Evolutionary conservation across 805 yeast genomes (phyloP).

Genomic region (Candida silvicultrix): DNA sequence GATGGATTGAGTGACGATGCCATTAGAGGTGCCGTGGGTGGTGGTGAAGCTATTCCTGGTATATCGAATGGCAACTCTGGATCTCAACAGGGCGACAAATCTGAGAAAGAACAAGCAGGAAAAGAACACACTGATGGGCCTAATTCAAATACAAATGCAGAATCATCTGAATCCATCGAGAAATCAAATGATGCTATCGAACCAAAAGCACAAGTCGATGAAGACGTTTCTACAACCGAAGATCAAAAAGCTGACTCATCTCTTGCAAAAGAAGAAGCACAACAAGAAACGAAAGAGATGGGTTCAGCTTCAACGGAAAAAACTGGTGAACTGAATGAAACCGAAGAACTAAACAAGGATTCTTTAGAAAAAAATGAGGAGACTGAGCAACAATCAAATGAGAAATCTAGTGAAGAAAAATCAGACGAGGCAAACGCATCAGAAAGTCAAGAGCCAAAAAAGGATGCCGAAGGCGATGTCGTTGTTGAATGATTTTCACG

Average conservation of each 20-base stretch:
- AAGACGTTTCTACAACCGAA: not conserved
- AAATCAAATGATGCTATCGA: too few relatives aligned
- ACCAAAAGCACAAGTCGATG: not conserved
- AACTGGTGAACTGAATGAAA: too few relatives aligned
- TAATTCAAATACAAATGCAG: not conserved
- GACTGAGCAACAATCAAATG: too few relatives aligned
- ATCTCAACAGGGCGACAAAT: slow-evolving; percentile 13
- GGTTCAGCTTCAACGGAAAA: too few relatives aligned
- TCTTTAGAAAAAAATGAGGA: too few relatives aligned
- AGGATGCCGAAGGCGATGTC: slow-evolving; percentile 19
- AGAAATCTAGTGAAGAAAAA: not conserved
- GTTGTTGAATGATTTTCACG: slow-evolving; percentile 1
- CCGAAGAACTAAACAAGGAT: too few relatives aligned
- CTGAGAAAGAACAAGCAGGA: too few relatives aligned
- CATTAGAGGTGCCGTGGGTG: slow-evolving; percentile 50
- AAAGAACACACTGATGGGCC: not conserved
- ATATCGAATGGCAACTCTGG: slow-evolving; percentile 21
- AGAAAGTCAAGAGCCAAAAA: not conserved
- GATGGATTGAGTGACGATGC: slow-evolving; percentile 37
- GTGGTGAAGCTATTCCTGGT: slow-evolving; percentile 39
- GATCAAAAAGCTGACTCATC: not conserved
- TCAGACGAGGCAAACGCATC: not conserved
- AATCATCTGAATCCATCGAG: not conserved
- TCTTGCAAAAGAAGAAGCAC: too few relatives aligned
- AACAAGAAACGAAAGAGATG: too few relatives aligned